Percentiles rank a stretch among this genome's conserved stretches.
These are phyloP conservation scores for Wickerhamomyces pijperi DNA, from an alignment of 805 yeast genomes.

Conservation along the genomic window DNA sequence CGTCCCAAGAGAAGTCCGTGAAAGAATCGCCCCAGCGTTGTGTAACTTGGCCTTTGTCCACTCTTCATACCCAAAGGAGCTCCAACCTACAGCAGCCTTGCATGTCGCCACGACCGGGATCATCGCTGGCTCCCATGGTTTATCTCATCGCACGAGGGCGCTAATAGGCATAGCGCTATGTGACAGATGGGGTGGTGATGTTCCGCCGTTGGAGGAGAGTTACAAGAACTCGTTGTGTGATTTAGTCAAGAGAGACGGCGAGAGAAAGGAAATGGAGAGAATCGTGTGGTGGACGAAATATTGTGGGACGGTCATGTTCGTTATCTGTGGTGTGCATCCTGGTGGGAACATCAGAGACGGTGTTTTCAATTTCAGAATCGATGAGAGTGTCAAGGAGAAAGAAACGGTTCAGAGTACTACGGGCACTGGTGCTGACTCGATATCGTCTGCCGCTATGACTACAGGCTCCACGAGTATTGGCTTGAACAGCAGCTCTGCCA, in stretches of 20 bases:
- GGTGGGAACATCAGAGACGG: constrained; percentile 67
- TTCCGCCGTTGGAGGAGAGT: constrained; percentile 43
- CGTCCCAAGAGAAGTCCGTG: constrained; percentile 46
- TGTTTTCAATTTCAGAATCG: constrained; percentile 33
- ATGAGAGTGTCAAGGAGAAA: background rate
- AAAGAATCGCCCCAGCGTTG: constrained; percentile 57
- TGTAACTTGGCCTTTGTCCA: constrained; percentile 70
- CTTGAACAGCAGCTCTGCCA: constrained; percentile 20
- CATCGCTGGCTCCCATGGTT: constrained; percentile 65
- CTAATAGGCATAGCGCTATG: constrained; percentile 63
- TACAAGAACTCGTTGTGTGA: constrained; percentile 36
- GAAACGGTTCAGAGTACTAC: no score
- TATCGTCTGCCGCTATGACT: background rate
- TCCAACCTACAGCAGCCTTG: constrained; percentile 65
- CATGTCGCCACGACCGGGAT: constrained; percentile 67
- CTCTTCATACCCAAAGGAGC: constrained; percentile 65
- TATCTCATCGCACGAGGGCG: constrained; percentile 62
- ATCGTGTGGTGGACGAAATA: constrained; percentile 65
- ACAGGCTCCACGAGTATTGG: background rate
- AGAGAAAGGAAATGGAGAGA: constrained; percentile 30
- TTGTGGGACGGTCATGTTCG: constrained; percentile 64
- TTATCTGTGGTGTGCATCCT: constrained; percentile 72
- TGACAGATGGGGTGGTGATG: constrained; percentile 76
- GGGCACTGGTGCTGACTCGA: background rate
- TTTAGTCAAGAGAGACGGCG: constrained; percentile 34